Percentiles rank a stretch among this genome's conserved stretches.
Conservation (phyloP, 2,329 filamentous ascomycete genomes). For the Mollisiaceae sp. region DNA sequence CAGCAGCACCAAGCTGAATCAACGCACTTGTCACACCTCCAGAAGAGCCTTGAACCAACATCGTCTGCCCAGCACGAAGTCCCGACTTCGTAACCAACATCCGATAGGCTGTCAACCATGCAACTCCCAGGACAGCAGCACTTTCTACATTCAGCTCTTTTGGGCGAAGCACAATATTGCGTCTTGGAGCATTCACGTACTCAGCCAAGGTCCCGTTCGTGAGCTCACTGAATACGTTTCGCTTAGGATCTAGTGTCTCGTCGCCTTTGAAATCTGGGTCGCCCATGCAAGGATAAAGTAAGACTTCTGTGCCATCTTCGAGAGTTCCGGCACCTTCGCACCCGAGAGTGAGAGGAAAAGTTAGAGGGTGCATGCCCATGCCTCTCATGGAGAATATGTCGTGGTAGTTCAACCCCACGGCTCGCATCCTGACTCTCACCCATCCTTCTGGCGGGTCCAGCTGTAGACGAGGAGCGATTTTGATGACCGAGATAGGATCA, state of each 20-base stretch:
- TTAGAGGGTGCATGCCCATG: slow-evolving; percentile 21
- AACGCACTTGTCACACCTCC: slow-evolving; percentile 34
- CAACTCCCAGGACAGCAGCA: slow-evolving; percentile 34
- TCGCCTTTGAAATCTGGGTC: slow-evolving; percentile 32
- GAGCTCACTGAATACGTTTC: slow-evolving; percentile 31
- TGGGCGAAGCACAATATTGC: slow-evolving; percentile 31
- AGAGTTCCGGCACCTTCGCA: slow-evolving; percentile 34
- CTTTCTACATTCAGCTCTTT: slow-evolving; percentile 27
- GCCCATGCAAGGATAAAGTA: slow-evolving; percentile 35
- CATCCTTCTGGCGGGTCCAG: slow-evolving; percentile 26
- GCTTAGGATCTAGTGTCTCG: slow-evolving; percentile 33
- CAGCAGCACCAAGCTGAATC: slow-evolving; percentile 33
- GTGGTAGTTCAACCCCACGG: slow-evolving; percentile 34
- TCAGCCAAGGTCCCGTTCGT: slow-evolving; percentile 34
- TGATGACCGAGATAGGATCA: slow-evolving; percentile 28
- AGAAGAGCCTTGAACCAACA: slow-evolving; percentile 36
- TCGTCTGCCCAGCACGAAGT: slow-evolving; percentile 32
- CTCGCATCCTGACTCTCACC: slow-evolving; percentile 30
- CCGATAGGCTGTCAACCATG: slow-evolving; percentile 37
- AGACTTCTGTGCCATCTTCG: slow-evolving; percentile 31
- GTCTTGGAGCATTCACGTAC: slow-evolving; percentile 31
- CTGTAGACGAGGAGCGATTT: slow-evolving; percentile 23
- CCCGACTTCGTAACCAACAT: slow-evolving; percentile 35
- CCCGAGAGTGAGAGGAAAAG: slow-evolving; percentile 32
- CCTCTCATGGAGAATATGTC: slow-evolving; percentile 35